Percentiles rank a stretch among this genome's conserved stretches.
Evolutionary conservation across 2,329 filamentous ascomycete species (phyloP).

Genomic region (Aspergillus phoenicis): DNA sequence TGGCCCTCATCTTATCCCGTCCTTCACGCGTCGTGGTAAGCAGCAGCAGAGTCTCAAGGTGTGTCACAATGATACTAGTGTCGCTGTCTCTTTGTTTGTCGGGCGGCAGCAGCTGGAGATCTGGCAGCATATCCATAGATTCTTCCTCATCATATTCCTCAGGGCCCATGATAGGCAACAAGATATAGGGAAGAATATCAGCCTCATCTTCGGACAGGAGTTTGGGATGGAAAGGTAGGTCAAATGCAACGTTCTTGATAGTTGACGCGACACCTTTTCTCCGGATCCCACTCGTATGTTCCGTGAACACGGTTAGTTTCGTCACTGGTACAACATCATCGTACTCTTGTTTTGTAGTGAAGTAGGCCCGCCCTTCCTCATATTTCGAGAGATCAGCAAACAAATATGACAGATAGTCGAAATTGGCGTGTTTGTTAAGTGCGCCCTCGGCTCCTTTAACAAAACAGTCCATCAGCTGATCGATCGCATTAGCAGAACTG

Average conservation of each 20-base stretch:
- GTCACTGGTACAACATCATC: slow-evolving; percentile 84
- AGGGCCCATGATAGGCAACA: slow-evolving; percentile 82
- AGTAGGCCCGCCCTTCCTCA: slow-evolving; percentile 71
- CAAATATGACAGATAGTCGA: slow-evolving; percentile 89
- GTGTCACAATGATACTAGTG: slow-evolving; percentile 74
- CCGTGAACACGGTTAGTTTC: slow-evolving; percentile 92
- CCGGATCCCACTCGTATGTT: slow-evolving; percentile 79
- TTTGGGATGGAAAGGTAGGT: slow-evolving; percentile 69
- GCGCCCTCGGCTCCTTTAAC: slow-evolving; percentile 83
- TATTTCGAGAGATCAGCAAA: slow-evolving; percentile 92
- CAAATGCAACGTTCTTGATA: slow-evolving; percentile 92
- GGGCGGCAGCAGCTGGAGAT: slow-evolving; percentile 83
- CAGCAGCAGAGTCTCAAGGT: slow-evolving; percentile 84
- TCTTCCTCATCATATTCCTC: slow-evolving; percentile 91
- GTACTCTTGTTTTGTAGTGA: slow-evolving; percentile 72
- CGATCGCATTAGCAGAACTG: slow-evolving; percentile 73
- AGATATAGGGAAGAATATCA: slow-evolving; percentile 82
- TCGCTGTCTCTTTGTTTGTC: slow-evolving; percentile 87
- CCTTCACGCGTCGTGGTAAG: slow-evolving; percentile 77
- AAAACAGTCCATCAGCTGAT: slow-evolving; percentile 93
- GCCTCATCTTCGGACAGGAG: slow-evolving; percentile 73
- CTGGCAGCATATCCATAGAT: slow-evolving; percentile 79
- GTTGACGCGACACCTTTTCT: slow-evolving; percentile 93
- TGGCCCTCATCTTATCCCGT: slow-evolving; percentile 70
- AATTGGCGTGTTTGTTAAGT: slow-evolving; percentile 84